A percentile compares a stretch with the other conserved stretches of the same genome.
phyloP scores from a whole-genome alignment of 129 eudicot genomes.

The Flaveria ramosissima region DNA sequence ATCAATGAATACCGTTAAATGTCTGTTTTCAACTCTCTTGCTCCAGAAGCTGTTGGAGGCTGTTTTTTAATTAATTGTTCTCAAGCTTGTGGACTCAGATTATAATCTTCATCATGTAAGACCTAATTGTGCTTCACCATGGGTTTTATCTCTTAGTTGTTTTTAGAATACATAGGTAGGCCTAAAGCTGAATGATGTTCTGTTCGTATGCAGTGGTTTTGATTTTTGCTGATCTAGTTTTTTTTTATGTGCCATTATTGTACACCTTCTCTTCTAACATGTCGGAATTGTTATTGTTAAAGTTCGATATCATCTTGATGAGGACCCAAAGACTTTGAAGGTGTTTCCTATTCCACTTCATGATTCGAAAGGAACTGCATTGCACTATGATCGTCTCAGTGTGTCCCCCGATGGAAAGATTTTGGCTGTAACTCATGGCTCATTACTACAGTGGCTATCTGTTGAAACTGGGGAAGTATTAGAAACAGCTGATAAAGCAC shows the following conservation, averaged over 20 bases:
- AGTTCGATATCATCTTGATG: constrained; percentile 96
- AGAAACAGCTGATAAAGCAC: constrained; percentile 94
- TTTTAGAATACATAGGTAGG: not conserved
- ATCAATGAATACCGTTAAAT: not conserved
- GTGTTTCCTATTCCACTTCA: constrained; percentile 84
- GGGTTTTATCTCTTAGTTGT: not conserved
- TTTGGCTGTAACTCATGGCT: constrained; percentile 90
- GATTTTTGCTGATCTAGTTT: not conserved
- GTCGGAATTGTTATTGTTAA: constrained; percentile 26
- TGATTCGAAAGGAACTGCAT: constrained; percentile 68
- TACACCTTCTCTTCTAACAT: constrained; percentile 23
- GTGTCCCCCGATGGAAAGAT: constrained; percentile 94
- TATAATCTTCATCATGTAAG: not conserved
- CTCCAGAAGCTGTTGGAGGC: not conserved
- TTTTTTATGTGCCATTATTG: not conserved
- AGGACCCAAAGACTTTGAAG: constrained; percentile 92
- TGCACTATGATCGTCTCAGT: constrained; percentile 83
- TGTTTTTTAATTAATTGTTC: not conserved
- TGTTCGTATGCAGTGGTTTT: constrained; percentile 2
- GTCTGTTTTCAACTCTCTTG: not conserved
- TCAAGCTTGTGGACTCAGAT: not conserved
- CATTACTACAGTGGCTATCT: constrained; percentile 82
- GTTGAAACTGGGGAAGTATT: constrained; percentile 79
- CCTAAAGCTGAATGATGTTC: not conserved
- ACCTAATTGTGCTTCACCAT: not conserved